phyloP scores from a whole-genome alignment of 1,284 basidiomycete genomes.

The Apiotrichum domesticum region DNA sequence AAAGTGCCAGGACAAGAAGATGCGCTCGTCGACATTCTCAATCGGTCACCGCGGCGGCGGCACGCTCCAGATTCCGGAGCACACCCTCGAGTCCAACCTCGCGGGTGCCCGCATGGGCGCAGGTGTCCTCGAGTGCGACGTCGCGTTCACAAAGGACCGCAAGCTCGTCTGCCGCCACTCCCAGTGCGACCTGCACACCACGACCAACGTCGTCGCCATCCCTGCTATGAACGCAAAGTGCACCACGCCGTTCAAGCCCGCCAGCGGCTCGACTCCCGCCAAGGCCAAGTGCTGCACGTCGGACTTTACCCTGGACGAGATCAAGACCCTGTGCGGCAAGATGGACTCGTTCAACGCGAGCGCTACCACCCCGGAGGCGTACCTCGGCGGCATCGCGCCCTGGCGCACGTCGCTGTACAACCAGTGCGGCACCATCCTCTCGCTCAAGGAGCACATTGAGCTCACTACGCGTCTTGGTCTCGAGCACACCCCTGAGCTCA shows the following conservation, averaged over 20 bases:
- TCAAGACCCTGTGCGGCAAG: slow-evolving; percentile 18
- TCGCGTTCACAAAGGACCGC: slow-evolving; percentile 19
- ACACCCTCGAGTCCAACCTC: slow-evolving; percentile 15
- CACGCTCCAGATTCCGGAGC: slow-evolving; percentile 22
- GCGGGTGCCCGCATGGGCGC: slow-evolving; percentile 21
- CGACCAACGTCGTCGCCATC: slow-evolving; percentile 18
- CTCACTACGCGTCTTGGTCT: slow-evolving; percentile 15
- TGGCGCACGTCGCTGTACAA: slow-evolving; percentile 17
- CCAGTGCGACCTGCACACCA: slow-evolving; percentile 21
- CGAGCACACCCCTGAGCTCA: slow-evolving; percentile 19
- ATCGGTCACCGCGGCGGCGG: slow-evolving; percentile 20
- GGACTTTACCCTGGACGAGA: slow-evolving; percentile 19
- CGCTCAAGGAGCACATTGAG: slow-evolving; percentile 17
- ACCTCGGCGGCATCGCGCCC: slow-evolving; percentile 6
- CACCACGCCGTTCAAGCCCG: slow-evolving; percentile 15
- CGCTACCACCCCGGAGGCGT: slow-evolving; percentile 14
- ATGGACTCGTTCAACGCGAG: slow-evolving; percentile 13
- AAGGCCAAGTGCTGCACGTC: slow-evolving; percentile 19
- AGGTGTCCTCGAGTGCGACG: slow-evolving; percentile 22
- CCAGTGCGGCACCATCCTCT: slow-evolving; percentile 17
- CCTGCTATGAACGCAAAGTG: slow-evolving; percentile 17
- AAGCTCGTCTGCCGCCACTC: slow-evolving; percentile 22
- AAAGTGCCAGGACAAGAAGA: slow-evolving; percentile 6
- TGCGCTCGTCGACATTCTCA: slow-evolving; percentile 1
- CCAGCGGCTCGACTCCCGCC: slow-evolving; percentile 5